These are phyloP conservation scores for Moesziomyces parantarcticus DNA, from an alignment of 1,284 basidiomycete genomes.

Conservation along the genomic window DNA sequence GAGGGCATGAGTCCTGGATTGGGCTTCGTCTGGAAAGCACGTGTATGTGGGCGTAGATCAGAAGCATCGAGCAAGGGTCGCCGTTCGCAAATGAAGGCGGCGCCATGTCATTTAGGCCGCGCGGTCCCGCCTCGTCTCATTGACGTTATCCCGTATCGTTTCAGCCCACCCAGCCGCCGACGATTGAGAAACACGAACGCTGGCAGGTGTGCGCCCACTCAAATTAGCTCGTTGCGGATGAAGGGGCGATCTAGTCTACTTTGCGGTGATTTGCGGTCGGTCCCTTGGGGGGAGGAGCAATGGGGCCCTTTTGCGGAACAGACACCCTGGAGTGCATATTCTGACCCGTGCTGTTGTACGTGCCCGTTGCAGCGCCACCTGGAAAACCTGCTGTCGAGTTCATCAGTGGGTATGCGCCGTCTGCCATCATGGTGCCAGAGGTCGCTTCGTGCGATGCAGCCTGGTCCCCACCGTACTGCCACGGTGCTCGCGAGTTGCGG, in stretches of 20 bases:
- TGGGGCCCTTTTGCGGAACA: constrained; percentile 5
- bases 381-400: constrained; percentile 9
- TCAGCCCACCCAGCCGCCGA: neutral
- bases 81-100: constrained; percentile 1
- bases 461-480: constrained; percentile 17
- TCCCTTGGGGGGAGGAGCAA: constrained; percentile 36
- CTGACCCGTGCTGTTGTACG: constrained; percentile 23
- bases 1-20: too few species aligned
- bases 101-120: neutral
- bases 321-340: constrained; percentile 32
- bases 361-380: constrained; percentile 23
- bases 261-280: constrained; percentile 34
- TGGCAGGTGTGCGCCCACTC: neutral
- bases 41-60: neutral
- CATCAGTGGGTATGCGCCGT: constrained; percentile 9
- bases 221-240: neutral
- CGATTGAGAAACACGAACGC: too few species aligned
- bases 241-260: constrained; percentile 8
- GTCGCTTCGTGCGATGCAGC: constrained; percentile 16
- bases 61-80: neutral
- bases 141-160: too few species aligned
- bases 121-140: constrained; percentile 1
- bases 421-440: constrained; percentile 1
- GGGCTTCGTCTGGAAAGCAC: too few species aligned
- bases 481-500: constrained; percentile 29